phyloP scores from a whole-genome alignment of 306 rosid species.

The Fagus sylvatica region DNA sequence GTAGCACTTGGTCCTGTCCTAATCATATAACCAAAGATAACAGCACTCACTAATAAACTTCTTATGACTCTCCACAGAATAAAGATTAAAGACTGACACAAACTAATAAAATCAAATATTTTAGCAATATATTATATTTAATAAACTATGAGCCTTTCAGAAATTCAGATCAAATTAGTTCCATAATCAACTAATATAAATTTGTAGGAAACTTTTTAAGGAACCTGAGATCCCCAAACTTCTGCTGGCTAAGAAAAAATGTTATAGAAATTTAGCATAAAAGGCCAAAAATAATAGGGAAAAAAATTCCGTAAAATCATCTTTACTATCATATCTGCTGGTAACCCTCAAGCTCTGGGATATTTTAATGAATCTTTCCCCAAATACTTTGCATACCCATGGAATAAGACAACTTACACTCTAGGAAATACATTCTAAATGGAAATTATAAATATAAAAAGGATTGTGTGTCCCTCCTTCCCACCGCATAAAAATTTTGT shows the following conservation, averaged over 20 bases:
- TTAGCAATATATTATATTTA: no score
- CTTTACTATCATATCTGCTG: slow-evolving; percentile 14
- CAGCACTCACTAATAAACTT: slow-evolving; percentile 8
- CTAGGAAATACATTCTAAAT: not conserved
- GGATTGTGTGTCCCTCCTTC: not conserved
- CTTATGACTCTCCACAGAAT: not conserved
- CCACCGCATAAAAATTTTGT: not conserved
- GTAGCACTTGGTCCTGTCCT: slow-evolving; percentile 71
- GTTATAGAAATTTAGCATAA: not conserved
- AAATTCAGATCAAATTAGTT: not conserved
- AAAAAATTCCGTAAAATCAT: slow-evolving; percentile 10
- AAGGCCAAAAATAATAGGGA: not conserved
- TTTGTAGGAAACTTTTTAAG: not conserved
- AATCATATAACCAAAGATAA: slow-evolving; percentile 18
- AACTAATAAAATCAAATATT: no score
- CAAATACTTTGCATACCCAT: not conserved
- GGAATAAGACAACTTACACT: not conserved
- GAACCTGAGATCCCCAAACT: not conserved
- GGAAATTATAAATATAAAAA: not conserved
- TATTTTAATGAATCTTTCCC: not conserved
- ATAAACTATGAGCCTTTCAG: not conserved
- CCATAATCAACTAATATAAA: not conserved
- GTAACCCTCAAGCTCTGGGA: slow-evolving; percentile 11
- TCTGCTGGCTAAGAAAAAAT: not conserved
- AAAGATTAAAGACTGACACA: not conserved